These are phyloP conservation scores for Puccinia brachypodii DNA, from an alignment of 1,284 basidiomycete species.

Conservation along the genomic window DNA sequence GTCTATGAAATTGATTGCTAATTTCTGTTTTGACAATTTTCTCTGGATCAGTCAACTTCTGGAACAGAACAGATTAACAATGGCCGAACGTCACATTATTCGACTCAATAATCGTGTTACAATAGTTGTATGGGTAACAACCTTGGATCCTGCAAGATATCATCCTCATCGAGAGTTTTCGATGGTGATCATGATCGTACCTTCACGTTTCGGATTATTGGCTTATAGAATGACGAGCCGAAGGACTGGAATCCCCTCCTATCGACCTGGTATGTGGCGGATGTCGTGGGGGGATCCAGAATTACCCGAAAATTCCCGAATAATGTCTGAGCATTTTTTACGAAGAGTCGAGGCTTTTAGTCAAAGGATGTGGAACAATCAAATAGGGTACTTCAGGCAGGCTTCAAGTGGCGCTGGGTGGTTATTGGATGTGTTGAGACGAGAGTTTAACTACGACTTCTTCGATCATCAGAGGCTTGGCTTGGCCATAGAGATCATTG, in stretches of 20 bases:
- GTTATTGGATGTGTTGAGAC: slow-evolving; percentile 14
- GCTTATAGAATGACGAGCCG: slow-evolving; percentile 1
- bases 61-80: background rate
- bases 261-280: background rate
- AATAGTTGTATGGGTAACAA: slow-evolving; percentile 5
- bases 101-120: slow-evolving; percentile 13
- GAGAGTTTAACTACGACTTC: slow-evolving; percentile 17
- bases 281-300: slow-evolving; percentile 15
- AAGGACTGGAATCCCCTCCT: too few species aligned
- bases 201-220: background rate
- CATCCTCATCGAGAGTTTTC: slow-evolving; percentile 3
- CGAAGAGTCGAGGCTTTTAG: background rate
- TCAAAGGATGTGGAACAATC: slow-evolving; percentile 8
- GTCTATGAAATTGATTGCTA: too few species aligned
- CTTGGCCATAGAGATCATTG: background rate
- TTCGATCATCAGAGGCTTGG: slow-evolving; percentile 4
- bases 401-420: background rate
- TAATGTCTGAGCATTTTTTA: background rate
- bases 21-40: background rate
- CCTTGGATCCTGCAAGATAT: background rate
- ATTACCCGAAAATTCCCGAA: background rate
- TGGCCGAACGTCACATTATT: background rate
- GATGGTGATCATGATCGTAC: background rate
- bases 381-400: background rate
- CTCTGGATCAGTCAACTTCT: background rate